phyloP scores from a whole-genome alignment of 768 basidiomycete genomes.

The Suillus fuscotomentosus region DNA sequence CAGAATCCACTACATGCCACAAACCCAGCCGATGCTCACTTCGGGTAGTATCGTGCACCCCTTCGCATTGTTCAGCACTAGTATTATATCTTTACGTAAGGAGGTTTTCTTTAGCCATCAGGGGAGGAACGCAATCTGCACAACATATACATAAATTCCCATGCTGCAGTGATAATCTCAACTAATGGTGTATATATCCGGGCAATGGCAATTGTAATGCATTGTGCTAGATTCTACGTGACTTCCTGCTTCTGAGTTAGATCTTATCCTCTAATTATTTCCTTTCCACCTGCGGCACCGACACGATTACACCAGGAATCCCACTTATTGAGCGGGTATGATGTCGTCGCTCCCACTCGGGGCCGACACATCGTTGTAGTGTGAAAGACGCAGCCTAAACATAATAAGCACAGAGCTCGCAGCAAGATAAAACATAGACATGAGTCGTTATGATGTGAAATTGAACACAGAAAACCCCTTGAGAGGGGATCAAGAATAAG shows the following conservation, averaged over 20 bases:
- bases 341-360: slow-evolving; percentile 12
- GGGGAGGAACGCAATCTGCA: background rate
- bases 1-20: slow-evolving; percentile 28
- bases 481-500: background rate
- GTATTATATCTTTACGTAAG: background rate
- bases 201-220: slow-evolving; percentile 21
- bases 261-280: background rate
- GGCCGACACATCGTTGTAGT: slow-evolving; percentile 20
- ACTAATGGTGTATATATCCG: slow-evolving; percentile 33
- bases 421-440: background rate
- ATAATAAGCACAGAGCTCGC: background rate
- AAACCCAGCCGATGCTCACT: slow-evolving; percentile 49
- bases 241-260: background rate
- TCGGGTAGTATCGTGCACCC: slow-evolving; percentile 25
- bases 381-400: slow-evolving; percentile 27
- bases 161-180: slow-evolving; percentile 26
- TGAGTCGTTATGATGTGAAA: background rate
- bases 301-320: background rate
- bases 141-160: slow-evolving; percentile 4
- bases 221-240: slow-evolving; percentile 5
- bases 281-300: background rate
- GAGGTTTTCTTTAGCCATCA: background rate
- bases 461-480: background rate
- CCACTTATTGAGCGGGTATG: background rate
- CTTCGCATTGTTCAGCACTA: background rate